Conservation (phyloP, 176 grass and related monocot genomes). For the Carex scoparia region DNA sequence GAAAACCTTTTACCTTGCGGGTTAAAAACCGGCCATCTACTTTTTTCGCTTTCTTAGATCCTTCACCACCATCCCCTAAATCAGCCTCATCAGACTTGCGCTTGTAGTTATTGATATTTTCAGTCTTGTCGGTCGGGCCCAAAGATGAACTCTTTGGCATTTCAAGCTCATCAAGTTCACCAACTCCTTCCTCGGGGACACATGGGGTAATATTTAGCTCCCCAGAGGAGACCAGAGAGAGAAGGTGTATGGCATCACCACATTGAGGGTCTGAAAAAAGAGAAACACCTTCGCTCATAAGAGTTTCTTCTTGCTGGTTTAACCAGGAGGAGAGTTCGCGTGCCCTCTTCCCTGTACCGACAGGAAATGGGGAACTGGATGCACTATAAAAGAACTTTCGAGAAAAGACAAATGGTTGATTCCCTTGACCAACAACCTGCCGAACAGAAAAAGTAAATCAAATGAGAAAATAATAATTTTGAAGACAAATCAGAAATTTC, state of each 20-base stretch:
- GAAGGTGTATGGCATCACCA: slow-evolving; percentile 66
- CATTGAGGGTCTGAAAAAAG: slow-evolving; percentile 73
- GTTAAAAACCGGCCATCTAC: slow-evolving; percentile 52
- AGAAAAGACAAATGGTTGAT: slow-evolving; percentile 68
- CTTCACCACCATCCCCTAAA: slow-evolving; percentile 23
- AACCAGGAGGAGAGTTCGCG: slow-evolving; percentile 62
- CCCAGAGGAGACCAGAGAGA: slow-evolving; percentile 59
- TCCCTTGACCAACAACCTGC: slow-evolving; percentile 74
- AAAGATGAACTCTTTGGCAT: slow-evolving; percentile 28
- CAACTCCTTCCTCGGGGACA: slow-evolving; percentile 74
- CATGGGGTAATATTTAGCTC: slow-evolving; percentile 55
- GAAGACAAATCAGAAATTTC: not conserved
- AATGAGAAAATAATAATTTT: not conserved
- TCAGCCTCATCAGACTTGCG: slow-evolving; percentile 46
- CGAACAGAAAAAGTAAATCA: slow-evolving; percentile 22
- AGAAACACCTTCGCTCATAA: slow-evolving; percentile 36
- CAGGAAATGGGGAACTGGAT: slow-evolving; percentile 75
- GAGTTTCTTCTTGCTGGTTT: slow-evolving; percentile 46
- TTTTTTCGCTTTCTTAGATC: slow-evolving; percentile 64
- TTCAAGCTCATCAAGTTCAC: slow-evolving; percentile 68
- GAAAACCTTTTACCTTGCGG: slow-evolving; percentile 87
- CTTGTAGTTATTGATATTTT: slow-evolving; percentile 26
- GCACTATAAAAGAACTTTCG: slow-evolving; percentile 60
- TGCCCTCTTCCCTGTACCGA: slow-evolving; percentile 75
- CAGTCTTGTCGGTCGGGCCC: slow-evolving; percentile 11